Conservation (phyloP, 2,329 filamentous ascomycete species). For the Aspergillus quadricinctus region DNA sequence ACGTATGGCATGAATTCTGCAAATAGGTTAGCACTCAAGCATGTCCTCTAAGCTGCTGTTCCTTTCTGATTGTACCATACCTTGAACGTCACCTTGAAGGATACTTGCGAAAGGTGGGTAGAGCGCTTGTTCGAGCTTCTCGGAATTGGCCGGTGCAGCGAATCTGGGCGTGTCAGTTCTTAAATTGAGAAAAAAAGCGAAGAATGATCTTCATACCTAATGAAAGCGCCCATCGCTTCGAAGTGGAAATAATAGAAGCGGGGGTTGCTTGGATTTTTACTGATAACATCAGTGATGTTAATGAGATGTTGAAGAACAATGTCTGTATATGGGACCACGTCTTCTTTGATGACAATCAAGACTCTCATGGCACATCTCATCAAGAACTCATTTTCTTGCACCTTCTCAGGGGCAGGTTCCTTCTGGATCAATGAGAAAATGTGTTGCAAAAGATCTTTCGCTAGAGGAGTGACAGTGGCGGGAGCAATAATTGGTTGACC, state of each 20-base stretch:
- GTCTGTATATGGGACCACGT: constrained; percentile 68
- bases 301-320: constrained; percentile 78
- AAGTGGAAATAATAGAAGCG: constrained; percentile 99
- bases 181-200: background rate
- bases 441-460: constrained; percentile 82
- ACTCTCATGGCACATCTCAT: constrained; percentile 99
- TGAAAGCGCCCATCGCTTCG: constrained; percentile 84
- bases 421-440: constrained; percentile 88
- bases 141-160: constrained; percentile 64
- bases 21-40: constrained; percentile 25
- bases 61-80: constrained; percentile 40
- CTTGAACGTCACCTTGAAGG: constrained; percentile 74
- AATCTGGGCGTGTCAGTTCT: constrained; percentile 41
- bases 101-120: constrained; percentile 81
- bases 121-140: constrained; percentile 72
- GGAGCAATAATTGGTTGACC: constrained; percentile 76
- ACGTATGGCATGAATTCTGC: constrained; percentile 92
- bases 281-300: constrained; percentile 85
- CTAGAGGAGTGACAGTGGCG: constrained; percentile 71
- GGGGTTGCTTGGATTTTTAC: constrained; percentile 93
- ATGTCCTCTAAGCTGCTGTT: background rate
- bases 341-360: constrained; percentile 86
- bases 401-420: constrained; percentile 78
- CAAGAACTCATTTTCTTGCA: constrained; percentile 97
- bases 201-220: constrained; percentile 51